Evolutionary conservation across 139 green algal genomes (phyloP), one percentile per base, ranked within the genome.

Genomic region (Raphidocelis subcapitata): DNA sequence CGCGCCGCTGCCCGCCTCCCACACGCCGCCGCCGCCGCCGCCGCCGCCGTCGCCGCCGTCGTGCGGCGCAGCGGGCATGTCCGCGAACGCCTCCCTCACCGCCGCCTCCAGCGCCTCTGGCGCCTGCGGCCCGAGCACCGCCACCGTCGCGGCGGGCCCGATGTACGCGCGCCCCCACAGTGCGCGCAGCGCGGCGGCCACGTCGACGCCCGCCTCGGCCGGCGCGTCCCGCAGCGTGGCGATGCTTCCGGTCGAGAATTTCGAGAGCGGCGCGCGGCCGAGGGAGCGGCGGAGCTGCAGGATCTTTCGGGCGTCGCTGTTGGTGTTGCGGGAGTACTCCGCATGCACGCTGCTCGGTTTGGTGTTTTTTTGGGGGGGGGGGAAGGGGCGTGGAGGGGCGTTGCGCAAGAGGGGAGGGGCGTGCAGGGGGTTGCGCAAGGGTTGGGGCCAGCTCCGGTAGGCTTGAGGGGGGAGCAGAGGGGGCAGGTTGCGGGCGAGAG

Each of bases 291-390:
- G 68, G 62, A 84, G 47, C 79, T 84, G 82, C 68, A 89, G 76
- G 36, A 85, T 72, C 72, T 87, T 84, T 26, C 76, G 47, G 16
- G 49, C 44, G 70, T 87, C 81, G 4, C 63, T 81, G 73, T 90
- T 90, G 74, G 49, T 66, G 74, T 87, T 86, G 41, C 81, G 77
- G 63, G 51, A 67, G 72, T 67, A 78, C 51, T 78, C 72, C 28
- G 62, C 32, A 16, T 78, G 72, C 41, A 78, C 63, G 52, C n/a
- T n/a, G n/a, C n/a, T n/a, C n/a, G n/a, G n/a, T n/a, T n/a, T n/a
- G n/a, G n/a, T n/a, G n/a, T n/a, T n/a, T n/a, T n/a, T n/a, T n/a
- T n/a, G n/a, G n/a, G n/a, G n/a, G n/a, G n/a, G n/a, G n/a, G n/a
- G n/a, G n/a, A n/a, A n/a, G n/a, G n/a, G n/a, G n/a, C n/a, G n/a